phyloP scores from a whole-genome alignment of 257 asterid species.

The Solanum chilense region DNA sequence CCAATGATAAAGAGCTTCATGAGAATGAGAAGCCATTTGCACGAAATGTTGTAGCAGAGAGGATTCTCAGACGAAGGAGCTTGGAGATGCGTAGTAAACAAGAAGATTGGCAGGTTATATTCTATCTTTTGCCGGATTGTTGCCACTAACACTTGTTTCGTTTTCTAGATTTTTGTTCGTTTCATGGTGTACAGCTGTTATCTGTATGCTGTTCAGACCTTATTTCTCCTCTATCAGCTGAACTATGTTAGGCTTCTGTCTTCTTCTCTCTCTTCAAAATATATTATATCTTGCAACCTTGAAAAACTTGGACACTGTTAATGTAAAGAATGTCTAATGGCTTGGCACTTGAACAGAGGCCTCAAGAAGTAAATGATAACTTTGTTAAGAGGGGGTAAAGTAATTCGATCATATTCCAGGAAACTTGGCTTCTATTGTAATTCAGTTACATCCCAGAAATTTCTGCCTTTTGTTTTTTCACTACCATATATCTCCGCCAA shows the following conservation, averaged over 20 bases:
- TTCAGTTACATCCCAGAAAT: background rate
- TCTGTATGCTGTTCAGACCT: background rate
- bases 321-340: background rate
- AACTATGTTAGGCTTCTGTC: background rate
- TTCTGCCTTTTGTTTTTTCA: background rate
- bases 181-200: background rate
- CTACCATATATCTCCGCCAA: background rate
- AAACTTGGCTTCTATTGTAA: background rate
- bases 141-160: background rate
- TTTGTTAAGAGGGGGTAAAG: background rate
- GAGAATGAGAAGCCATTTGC: constrained; percentile 45
- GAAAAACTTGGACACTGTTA: background rate
- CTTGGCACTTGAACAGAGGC: background rate
- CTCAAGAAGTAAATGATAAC: background rate
- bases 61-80: constrained; percentile 51
- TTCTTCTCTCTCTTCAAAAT: background rate
- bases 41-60: constrained; percentile 53
- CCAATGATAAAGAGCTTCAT: constrained; percentile 20
- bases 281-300: background rate
- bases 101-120: constrained; percentile 59
- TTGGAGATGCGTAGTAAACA: constrained; percentile 62
- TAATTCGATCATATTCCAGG: background rate
- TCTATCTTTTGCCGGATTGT: background rate
- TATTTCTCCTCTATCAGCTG: background rate
- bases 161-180: background rate